Evolutionary conservation across 176 grass and related monocot species (phyloP).

Genomic region (Bonia amplexicaulis): DNA sequence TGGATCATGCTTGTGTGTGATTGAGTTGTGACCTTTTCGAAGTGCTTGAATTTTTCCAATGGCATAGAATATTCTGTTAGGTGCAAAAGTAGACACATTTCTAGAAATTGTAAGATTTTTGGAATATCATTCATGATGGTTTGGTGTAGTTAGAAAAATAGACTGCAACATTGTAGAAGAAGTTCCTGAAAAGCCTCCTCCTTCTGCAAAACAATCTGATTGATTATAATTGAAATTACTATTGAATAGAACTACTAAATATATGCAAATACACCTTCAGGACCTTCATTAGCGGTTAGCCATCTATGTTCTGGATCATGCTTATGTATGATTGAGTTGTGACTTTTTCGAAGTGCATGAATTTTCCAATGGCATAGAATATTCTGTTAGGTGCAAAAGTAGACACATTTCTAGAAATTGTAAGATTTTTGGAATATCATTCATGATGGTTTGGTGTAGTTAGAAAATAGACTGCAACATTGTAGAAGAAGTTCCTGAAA

Average conservation of each 20-base stretch:
- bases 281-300: conserved; percentile 25
- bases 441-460: not conserved
- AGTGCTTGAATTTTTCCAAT: conserved; percentile 1
- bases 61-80: conserved; percentile 1
- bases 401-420: not conserved
- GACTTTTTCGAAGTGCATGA: not conserved
- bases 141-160: not conserved
- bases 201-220: not conserved
- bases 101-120: not conserved
- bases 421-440: not conserved
- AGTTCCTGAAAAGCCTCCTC: not conserved
- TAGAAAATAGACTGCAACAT: not conserved
- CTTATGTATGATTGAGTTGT: not conserved
- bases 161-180: not conserved
- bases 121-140: not conserved
- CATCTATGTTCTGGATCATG: conserved; percentile 16
- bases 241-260: not conserved
- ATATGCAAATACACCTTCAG: not conserved
- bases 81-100: not conserved
- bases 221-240: not conserved
- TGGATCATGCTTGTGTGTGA: conserved; percentile 8
- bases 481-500: not conserved
- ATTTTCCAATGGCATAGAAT: conserved; percentile 2
- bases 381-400: not conserved
- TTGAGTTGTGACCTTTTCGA: not conserved